Base-by-base conservation (phyloP, 2,329 filamentous ascomycete species). In the Pseudogymnoascus sp. region DNA sequence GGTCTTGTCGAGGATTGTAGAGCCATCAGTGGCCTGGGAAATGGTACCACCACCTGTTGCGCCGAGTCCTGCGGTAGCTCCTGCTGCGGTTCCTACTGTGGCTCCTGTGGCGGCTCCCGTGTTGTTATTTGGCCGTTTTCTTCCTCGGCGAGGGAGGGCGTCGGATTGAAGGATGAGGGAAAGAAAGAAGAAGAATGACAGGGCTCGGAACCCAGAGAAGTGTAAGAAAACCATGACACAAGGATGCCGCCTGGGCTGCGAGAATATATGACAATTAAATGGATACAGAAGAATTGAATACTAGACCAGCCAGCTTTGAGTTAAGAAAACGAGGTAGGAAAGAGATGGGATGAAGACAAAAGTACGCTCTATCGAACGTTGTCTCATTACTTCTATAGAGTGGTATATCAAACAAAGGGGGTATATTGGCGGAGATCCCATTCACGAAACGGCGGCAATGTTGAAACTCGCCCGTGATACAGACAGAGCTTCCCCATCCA, bases 1-100 rank as follows among this genome's bases (percentile, higher is more conserved):
- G 1, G 79, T 84, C 62, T 77, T 78, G 68, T 85, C 82, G 23
- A 85, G 69, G 38, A 84, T 84, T 40, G 73, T 81, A 2, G 79
- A 81, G 4, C 82, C 82, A 70, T 85, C 82, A 0, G 78, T 79
- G 2, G 82, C 81, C 23, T 67, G 65, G 4, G 76, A 75, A 16
- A 79, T 65, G 5, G 76, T 35, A 8, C 42, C 38, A 59, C 21
- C 33, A 10, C 25, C 42, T n/a, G 61, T 16, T 56, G 61, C 61
- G n/a, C 25, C 47, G 11, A 56, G 47, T 16, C 47, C 47, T 12
- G 47, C 47, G 8, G 47, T 56, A 33, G 5, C 18, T 56, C 47
- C 47, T 33, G 50, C 11, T 21, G 47, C 16, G 14, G 47, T 18
- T 56, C 25, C 47, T 33, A 25, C 5, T 21, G 47, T 16, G 8